Conservation (phyloP, 345 rosid species). For the Cardiospermum halicacabum region DNA sequence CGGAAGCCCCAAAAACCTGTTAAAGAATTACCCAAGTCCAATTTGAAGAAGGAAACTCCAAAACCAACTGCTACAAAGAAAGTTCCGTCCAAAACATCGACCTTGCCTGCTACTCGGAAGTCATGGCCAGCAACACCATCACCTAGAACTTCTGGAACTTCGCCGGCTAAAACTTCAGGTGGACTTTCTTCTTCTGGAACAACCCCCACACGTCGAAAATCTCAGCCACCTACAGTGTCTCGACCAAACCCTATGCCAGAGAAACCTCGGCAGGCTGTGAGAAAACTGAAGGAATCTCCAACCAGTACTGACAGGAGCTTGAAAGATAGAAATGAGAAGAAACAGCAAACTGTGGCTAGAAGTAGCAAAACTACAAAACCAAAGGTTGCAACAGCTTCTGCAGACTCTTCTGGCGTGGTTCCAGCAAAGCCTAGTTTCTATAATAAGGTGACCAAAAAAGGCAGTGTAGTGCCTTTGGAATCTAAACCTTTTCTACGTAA, state of each 20-base stretch:
- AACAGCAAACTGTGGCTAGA: slow-evolving; percentile 27
- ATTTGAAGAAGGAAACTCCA: slow-evolving; percentile 32
- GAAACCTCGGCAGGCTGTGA: slow-evolving; percentile 24
- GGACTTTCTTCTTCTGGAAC: slow-evolving; percentile 35
- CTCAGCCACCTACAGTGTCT: slow-evolving; percentile 34
- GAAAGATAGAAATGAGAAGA: slow-evolving; percentile 31
- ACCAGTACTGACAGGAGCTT: slow-evolving; percentile 17
- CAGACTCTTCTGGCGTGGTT: slow-evolving; percentile 28
- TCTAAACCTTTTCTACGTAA: slow-evolving; percentile 47
- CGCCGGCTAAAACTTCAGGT: slow-evolving; percentile 36
- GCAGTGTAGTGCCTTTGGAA: slow-evolving; percentile 58
- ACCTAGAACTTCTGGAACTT: slow-evolving; percentile 31
- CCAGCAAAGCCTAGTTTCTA: slow-evolving; percentile 41
- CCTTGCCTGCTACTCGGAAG: slow-evolving; percentile 43
- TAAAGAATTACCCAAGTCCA: slow-evolving; percentile 31
- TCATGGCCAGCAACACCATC: slow-evolving; percentile 57
- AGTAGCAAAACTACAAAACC: slow-evolving; percentile 30
- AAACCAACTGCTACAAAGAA: slow-evolving; percentile 34
- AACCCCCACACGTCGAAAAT: slow-evolving; percentile 34
- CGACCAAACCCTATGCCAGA: slow-evolving; percentile 39
- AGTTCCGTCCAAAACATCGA: slow-evolving; percentile 33
- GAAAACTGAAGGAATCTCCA: slow-evolving; percentile 26
- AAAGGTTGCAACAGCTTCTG: slow-evolving; percentile 27
- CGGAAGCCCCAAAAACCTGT: slow-evolving; percentile 29
- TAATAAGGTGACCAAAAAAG: slow-evolving; percentile 50